Conservation (phyloP, 1,284 basidiomycete species). For the Heterobasidion parviporum region DNA sequence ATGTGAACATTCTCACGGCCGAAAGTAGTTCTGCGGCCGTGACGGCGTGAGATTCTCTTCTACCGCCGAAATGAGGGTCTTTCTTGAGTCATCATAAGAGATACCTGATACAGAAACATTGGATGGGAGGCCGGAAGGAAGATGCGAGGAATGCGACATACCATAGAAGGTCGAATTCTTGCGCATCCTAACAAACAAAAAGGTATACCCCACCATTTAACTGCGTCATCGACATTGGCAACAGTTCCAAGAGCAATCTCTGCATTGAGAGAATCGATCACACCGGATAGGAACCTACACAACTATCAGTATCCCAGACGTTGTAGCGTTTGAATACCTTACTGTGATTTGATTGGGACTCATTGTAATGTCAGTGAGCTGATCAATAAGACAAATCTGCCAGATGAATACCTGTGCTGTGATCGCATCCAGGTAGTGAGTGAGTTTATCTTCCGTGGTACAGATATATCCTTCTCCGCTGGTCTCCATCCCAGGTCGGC, state of each 20-base stretch:
- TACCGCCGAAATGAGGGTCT: conserved; percentile 74
- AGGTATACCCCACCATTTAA: conserved; percentile 96
- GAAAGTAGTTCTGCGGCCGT: conserved; percentile 67
- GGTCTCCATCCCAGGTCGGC: conserved; percentile 91
- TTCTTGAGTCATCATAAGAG: conserved; percentile 62
- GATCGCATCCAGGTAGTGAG: conserved; percentile 79
- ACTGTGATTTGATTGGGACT: conserved; percentile 97
- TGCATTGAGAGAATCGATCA: conserved; percentile 91
- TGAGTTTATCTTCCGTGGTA: conserved; percentile 88
- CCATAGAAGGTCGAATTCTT: conserved; percentile 92
- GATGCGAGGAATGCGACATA: conserved; percentile 17
- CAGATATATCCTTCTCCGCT: conserved; percentile 98
- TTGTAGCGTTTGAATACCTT: conserved; percentile 16
- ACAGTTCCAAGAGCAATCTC: conserved; percentile 96
- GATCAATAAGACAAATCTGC: neutral
- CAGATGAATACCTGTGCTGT: conserved; percentile 55
- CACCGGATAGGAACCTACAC: conserved; percentile 74
- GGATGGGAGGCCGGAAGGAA: neutral
- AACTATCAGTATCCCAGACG: neutral
- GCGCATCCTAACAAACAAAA: conserved; percentile 92
- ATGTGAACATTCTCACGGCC: conserved; percentile 80
- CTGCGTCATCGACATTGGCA: conserved; percentile 78
- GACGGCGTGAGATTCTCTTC: conserved; percentile 68
- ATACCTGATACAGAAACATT: conserved; percentile 47
- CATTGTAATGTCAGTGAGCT: conserved; percentile 17